Evolutionary conservation across 2,329 filamentous ascomycete species (phyloP), one percentile per base, ranked within the genome.

Genomic region (Diaporthe longicolla): DNA sequence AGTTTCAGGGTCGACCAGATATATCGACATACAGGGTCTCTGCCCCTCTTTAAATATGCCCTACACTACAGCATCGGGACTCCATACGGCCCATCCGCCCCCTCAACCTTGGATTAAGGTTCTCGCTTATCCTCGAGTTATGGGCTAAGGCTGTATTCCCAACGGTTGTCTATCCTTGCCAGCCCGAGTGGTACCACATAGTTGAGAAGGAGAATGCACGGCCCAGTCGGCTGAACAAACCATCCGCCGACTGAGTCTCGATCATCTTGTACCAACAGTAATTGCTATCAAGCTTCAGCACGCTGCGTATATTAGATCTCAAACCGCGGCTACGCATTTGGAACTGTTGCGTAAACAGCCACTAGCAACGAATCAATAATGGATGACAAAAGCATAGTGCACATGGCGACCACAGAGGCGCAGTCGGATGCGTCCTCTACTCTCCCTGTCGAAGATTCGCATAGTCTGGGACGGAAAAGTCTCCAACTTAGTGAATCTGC

Each of bases 1-100:
- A 58, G 29, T 58, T 58, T 37, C 55, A 58, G 55, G 55, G 55
- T 58, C 55, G 19, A n/a, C 55, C 55, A 58, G 37, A 37, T 19
- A 4, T 58, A 21, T 19, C 10, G 17, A 24, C n/a, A 24, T 40
- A 17, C 13, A 43, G 21, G 35, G 40, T 32, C 13, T 21, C 32
- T 13, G 35, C 35, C 57, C 57, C 57, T 40, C 21, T 59, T 59
- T 59, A 24, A 59, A 40, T 40, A 24, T 21, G 9, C 35, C 57
- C 29, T 32, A 32, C 29, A 32, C 21, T 40, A 59, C 55, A 13
- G 21, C 32, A 4, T 6, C 21, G 21, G 32, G 35, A 5, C 32
- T 19, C 32, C 57, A 59, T 17, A 37, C 11, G 19, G n/a, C 24
- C 7, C 32, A 17, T 59, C 35, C 57, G 21, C 19, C 19, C 55